Evolutionary conservation across 2,329 filamentous ascomycete species (phyloP), one percentile per base, ranked within the genome.

Genomic region (Microcyclosporella mali): DNA sequence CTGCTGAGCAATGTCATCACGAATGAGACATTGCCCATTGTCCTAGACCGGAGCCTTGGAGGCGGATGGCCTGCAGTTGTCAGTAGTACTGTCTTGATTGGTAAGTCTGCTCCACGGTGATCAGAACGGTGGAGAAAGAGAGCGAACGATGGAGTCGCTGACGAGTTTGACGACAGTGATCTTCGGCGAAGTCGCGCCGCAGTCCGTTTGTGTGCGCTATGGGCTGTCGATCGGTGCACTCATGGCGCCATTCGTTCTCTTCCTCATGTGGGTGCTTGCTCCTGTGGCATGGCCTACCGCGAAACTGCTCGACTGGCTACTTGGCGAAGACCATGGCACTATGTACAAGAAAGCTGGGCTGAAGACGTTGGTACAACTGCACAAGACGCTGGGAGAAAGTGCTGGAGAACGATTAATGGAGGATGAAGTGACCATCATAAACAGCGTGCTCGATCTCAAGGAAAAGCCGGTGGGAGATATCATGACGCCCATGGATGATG

Each of bases 351-450:
- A 97, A 72, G 90, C 88, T 48, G 92, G 92, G 0, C 70, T 98
- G 56, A 98, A 98, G 72, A 97, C 92, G 0, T 74, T 98, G 21
- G 92, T 98, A 19, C 95, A 88, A 0, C 74, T 98, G 12, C 92
- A 98, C 70, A 88, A 94, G 66, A 94, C 86, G 2, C 71, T 97
- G 10, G 92, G 92, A 19, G 82, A 87, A 34, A 84, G 85, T 21
- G 84, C 84, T 9, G 77, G 77, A 30, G 88, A 98, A 61, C 84
- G 92, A 45, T 72, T 98, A 41, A 97, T 95, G 66, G 85, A 95
- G 55, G 92, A 98, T 61, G 92, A 98, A 66, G 92, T 98, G 53
- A 97, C 92, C 47, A 98, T 98, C 64, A 98, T 98, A 66, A 95
- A 87, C 53, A 90, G 92, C 29, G 92, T 97, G 11, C 71, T 98